A percentile compares a stretch with the other conserved stretches of the same genome.
Conservation (phyloP, 129 eudicot species). For the Centella asiatica region DNA sequence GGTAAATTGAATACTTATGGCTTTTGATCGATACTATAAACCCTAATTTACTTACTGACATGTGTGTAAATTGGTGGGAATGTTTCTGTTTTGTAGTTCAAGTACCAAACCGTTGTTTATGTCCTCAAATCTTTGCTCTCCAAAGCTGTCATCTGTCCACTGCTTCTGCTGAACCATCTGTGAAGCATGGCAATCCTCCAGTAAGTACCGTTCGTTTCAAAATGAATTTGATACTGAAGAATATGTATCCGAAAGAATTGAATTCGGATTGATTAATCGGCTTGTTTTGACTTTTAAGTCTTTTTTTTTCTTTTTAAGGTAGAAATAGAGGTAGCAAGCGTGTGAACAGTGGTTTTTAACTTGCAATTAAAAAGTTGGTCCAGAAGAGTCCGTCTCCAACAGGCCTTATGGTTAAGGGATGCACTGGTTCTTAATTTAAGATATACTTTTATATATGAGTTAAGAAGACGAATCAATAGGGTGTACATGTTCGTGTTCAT, state of each 20-base stretch:
- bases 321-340: too few relatives aligned
- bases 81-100: slow-evolving; percentile 24
- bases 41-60: neutral
- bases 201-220: slow-evolving; percentile 27
- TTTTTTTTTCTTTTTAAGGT: too few relatives aligned
- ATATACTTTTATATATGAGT: too few relatives aligned
- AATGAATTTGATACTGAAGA: neutral
- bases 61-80: neutral
- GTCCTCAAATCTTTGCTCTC: slow-evolving; percentile 29
- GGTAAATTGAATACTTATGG: slow-evolving; percentile 17
- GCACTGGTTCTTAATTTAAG: too few relatives aligned
- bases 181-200: slow-evolving; percentile 38
- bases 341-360: too few relatives aligned
- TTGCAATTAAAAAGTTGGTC: too few relatives aligned
- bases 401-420: too few relatives aligned
- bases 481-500: too few relatives aligned
- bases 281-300: too few relatives aligned
- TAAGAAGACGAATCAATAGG: too few relatives aligned
- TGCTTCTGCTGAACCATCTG: slow-evolving; percentile 36
- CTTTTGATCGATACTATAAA: neutral
- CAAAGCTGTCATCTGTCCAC: slow-evolving; percentile 28
- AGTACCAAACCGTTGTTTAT: slow-evolving; percentile 29
- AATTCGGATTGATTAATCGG: too few relatives aligned
- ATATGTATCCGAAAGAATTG: neutral
- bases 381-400: too few relatives aligned